A percentile compares a stretch with the other conserved stretches of the same genome.
Evolutionary conservation across 768 basidiomycete species (phyloP).

Genomic region (Boletus vinaceobasis): DNA sequence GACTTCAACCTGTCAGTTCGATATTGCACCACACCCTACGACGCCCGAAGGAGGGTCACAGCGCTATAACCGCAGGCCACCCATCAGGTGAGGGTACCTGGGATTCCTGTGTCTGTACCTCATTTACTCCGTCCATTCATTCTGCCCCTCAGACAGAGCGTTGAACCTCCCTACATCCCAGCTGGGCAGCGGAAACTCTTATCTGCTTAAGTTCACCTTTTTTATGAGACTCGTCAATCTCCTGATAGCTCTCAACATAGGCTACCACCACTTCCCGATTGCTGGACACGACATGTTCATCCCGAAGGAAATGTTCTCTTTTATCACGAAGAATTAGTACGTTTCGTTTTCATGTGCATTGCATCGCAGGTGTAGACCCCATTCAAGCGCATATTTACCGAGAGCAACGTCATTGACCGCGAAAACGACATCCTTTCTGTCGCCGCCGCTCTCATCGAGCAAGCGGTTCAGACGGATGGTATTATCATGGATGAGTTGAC

Average conservation of each 20-base stretch:
- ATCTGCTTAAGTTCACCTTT: conserved; percentile 1
- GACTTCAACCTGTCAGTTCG: background rate
- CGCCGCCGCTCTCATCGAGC: conserved; percentile 6
- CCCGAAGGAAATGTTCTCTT: conserved; percentile 12
- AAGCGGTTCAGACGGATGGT: background rate
- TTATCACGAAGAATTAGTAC: background rate
- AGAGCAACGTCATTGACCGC: background rate
- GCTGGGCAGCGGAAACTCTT: conserved; percentile 7
- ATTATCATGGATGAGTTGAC: conserved; percentile 2
- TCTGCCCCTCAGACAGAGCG: background rate
- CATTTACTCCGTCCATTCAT: background rate
- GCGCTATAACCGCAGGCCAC: background rate
- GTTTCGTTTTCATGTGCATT: background rate
- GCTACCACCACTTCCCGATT: background rate
- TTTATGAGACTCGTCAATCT: background rate
- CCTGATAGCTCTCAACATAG: background rate
- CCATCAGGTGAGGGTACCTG: background rate
- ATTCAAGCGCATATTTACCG: conserved; percentile 16
- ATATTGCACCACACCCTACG: background rate
- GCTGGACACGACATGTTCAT: conserved; percentile 1
- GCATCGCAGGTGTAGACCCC: background rate
- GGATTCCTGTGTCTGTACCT: background rate
- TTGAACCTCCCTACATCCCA: background rate
- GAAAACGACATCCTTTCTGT: background rate
- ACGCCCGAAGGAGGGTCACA: conserved; percentile 10